phyloP scores from a whole-genome alignment of 306 rosid genomes.

The Cicer arietinum region DNA sequence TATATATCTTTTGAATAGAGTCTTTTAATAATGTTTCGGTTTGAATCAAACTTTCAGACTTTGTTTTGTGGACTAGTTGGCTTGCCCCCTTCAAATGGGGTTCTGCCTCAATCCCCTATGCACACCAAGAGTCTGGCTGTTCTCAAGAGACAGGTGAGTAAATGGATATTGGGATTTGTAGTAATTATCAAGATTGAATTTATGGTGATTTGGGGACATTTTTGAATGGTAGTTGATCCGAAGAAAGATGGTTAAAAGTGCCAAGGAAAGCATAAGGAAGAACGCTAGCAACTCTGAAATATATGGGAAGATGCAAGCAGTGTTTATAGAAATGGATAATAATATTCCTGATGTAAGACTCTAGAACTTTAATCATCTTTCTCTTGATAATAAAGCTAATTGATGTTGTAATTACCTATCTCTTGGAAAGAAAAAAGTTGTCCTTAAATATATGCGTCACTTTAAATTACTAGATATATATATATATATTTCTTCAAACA shows the following conservation, averaged over 20 bases:
- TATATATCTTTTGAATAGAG: background rate
- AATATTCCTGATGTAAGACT: constrained; percentile 52
- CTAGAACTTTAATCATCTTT: background rate
- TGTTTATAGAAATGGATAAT: constrained; percentile 80
- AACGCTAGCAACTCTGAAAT: constrained; percentile 79
- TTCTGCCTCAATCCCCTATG: constrained; percentile 95
- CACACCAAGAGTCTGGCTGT: constrained; percentile 91
- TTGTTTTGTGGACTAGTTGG: constrained; percentile 88
- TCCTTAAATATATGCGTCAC: too few relatives aligned
- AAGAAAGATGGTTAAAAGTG: constrained; percentile 79
- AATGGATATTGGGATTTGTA: background rate
- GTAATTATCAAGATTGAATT: constrained; percentile 23
- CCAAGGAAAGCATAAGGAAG: constrained; percentile 72
- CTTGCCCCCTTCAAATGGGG: constrained; percentile 92
- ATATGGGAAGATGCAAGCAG: constrained; percentile 81
- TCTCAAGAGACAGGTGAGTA: constrained; percentile 73
- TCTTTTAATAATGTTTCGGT: constrained; percentile 13
- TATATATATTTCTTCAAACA: too few relatives aligned
- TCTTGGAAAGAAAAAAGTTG: too few relatives aligned
- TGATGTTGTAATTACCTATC: too few relatives aligned
- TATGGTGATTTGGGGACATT: background rate
- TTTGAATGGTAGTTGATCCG: constrained; percentile 60
- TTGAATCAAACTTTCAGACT: constrained; percentile 55
- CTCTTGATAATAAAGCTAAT: background rate
- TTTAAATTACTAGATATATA: too few relatives aligned